Base-by-base conservation (phyloP, 2,329 filamentous ascomycete genomes). In the Neofusicoccum kwambonambiense region DNA sequence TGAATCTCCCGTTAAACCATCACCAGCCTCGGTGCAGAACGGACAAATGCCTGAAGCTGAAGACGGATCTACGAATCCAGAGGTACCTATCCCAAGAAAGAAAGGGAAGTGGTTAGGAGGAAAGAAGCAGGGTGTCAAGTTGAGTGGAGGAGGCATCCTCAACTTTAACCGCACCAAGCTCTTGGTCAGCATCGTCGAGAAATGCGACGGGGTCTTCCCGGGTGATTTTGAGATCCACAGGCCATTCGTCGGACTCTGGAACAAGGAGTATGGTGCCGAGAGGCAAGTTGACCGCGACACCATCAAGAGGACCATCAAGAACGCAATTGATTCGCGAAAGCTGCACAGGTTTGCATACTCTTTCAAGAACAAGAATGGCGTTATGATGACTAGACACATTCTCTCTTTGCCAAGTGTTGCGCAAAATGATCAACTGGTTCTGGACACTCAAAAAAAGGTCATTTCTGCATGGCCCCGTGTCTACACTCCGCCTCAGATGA, bases 161-260 rank as follows among this genome's bases (percentile, higher is more conserved):
- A 70, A 80, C 51, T 73, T 81, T 44, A 60, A 65, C 47, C 79
- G 83, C 35, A 79, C 77, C 61, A 80, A 80, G 17, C 82, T 87
- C 35, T 76, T 88, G 3, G 73, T 85, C 70, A 80, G 86, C 31
- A 82, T 88, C 44, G 70, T 88, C 12, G 76, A 83, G 50, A 78
- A 80, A 56, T 83, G 82, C 63, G 79, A 80, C 51, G 87, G 87
- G 7, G 81, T 84, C 2, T 87, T 84, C 62, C 84, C 86, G 2
- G 79, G 83, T 42, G 81, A 84, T 27, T 77, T 77, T 50, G 84
- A 87, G 68, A 78, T 88, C n/a, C 81, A 79, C 73, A 79, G 81
- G 67, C 82, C 86, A 8, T 87, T 86, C 67, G 75, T 79, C 13
- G 80, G 81, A 2, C 75, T 80, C 15, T 89, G 86, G 85, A 80